Evolutionary conservation across 495 filamentous ascomycete genomes (phyloP).

Genomic region (Aspergillus kassunensis): DNA sequence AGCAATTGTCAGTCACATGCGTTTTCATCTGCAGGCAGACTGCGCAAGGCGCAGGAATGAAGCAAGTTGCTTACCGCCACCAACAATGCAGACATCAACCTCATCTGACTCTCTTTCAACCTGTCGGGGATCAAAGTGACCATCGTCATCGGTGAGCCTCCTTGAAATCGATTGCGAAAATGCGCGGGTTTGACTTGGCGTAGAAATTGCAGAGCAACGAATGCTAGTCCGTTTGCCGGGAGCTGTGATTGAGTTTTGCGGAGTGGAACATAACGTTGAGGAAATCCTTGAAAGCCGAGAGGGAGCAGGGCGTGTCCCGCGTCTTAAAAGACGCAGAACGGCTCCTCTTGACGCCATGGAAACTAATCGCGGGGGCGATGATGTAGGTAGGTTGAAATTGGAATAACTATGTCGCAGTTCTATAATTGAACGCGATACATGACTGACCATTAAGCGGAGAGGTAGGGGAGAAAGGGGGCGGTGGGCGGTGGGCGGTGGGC

Average conservation of each 20-base stretch:
- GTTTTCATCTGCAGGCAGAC: not conserved
- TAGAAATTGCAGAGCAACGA: slow-evolving; percentile 23
- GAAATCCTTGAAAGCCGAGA: slow-evolving; percentile 26
- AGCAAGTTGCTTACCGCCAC: slow-evolving; percentile 59
- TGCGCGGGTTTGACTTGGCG: slow-evolving; percentile 29
- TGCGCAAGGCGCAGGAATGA: not conserved
- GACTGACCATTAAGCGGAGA: not conserved
- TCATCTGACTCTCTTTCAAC: slow-evolving; percentile 85
- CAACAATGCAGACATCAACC: slow-evolving; percentile 96
- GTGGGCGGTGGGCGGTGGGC: too few relatives aligned
- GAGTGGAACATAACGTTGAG: slow-evolving; percentile 25
- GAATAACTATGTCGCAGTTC: not conserved
- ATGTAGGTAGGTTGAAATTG: not conserved
- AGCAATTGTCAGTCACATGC: slow-evolving; percentile 15
- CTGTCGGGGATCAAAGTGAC: slow-evolving; percentile 65
- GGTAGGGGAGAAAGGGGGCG: not conserved
- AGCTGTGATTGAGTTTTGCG: slow-evolving; percentile 20
- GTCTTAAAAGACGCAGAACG: slow-evolving; percentile 43
- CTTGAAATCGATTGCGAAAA: slow-evolving; percentile 49
- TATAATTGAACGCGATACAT: not conserved
- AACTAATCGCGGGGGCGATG: not conserved
- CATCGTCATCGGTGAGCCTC: slow-evolving; percentile 52
- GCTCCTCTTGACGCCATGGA: slow-evolving; percentile 42
- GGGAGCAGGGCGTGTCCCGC: slow-evolving; percentile 32
- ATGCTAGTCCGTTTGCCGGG: slow-evolving; percentile 17